Conservation (phyloP, 805 yeast species). For the Sugiyamaella lignohabitans region DNA sequence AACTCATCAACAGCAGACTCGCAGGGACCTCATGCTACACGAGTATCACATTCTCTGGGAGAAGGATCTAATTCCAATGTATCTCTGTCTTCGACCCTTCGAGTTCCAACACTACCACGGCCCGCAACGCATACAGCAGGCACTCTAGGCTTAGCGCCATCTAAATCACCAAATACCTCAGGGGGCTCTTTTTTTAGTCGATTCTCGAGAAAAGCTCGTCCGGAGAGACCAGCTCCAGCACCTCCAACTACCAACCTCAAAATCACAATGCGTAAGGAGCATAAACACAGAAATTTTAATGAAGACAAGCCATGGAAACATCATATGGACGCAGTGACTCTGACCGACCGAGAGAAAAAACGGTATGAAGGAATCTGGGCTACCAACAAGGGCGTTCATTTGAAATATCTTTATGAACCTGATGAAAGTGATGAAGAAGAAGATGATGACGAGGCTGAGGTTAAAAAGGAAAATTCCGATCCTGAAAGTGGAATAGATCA, state of each 20-base stretch:
- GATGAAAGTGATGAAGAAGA: constrained; percentile 16
- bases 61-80: not conserved
- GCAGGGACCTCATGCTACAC: not conserved
- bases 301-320: constrained; percentile 94
- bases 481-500: not conserved
- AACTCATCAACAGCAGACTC: not conserved
- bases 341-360: constrained; percentile 58
- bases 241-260: not conserved
- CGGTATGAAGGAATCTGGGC: constrained; percentile 94
- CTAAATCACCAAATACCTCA: not conserved
- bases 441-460: constrained; percentile 15
- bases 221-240: not conserved
- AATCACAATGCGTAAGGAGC: constrained; percentile 34
- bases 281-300: constrained; percentile 48
- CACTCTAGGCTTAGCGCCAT: not conserved
- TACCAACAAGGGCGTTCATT: constrained; percentile 59
- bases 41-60: not conserved
- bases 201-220: not conserved
- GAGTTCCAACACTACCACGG: not conserved
- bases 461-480: constrained; percentile 2
- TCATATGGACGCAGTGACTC: constrained; percentile 51
- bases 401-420: constrained; percentile 17
- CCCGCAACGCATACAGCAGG: not conserved
- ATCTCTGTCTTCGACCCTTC: not conserved
- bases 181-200: not conserved